Evolutionary conservation across 2,329 filamentous ascomycete genomes (phyloP).

Genomic region (Myrmaecium sp.): DNA sequence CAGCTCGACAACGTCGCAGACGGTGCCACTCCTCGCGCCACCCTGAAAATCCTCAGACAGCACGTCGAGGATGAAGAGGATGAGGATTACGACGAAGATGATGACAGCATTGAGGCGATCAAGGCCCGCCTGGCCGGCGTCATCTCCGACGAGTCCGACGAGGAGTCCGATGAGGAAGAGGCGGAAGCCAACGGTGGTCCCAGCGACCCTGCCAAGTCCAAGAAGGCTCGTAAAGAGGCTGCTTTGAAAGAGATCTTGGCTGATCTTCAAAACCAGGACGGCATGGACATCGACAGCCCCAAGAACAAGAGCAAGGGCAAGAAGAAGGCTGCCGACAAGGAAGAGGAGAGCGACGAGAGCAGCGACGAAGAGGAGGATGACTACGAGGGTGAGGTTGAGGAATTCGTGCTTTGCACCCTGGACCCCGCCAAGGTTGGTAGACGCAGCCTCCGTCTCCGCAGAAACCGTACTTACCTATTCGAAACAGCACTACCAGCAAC

Average conservation of each 20-base stretch:
- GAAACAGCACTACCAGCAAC: constrained; percentile 78
- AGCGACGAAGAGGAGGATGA: constrained; percentile 34
- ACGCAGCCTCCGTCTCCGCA: constrained; percentile 3
- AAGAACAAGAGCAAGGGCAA: constrained; percentile 42
- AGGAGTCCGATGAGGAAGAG: constrained; percentile 34
- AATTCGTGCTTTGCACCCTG: constrained; percentile 89
- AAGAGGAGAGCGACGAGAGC: constrained; percentile 57
- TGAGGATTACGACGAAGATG: constrained; percentile 40
- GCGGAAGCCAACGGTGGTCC: constrained; percentile 76
- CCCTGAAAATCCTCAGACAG: constrained; percentile 76
- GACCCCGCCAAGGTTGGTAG: constrained; percentile 70
- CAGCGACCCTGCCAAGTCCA: constrained; percentile 77
- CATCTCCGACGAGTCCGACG: constrained; percentile 18
- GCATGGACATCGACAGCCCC: constrained; percentile 50
- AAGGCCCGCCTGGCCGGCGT: constrained; percentile 18
- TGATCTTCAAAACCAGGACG: constrained; percentile 47
- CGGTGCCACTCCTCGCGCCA: constrained; percentile 51
- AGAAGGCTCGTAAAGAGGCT: constrained; percentile 68
- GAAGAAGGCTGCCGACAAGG: constrained; percentile 44
- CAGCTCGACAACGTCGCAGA: constrained; percentile 20
- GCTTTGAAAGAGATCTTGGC: constrained; percentile 63
- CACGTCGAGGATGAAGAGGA: constrained; percentile 40
- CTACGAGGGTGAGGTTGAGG: constrained; percentile 49
- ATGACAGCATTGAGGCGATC: constrained; percentile 26
- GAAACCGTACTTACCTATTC: constrained; percentile 7